Percentiles rank a stretch among this genome's conserved stretches.
phyloP scores from a whole-genome alignment of 2,329 filamentous ascomycete genomes.

The Penicillium sp. region DNA sequence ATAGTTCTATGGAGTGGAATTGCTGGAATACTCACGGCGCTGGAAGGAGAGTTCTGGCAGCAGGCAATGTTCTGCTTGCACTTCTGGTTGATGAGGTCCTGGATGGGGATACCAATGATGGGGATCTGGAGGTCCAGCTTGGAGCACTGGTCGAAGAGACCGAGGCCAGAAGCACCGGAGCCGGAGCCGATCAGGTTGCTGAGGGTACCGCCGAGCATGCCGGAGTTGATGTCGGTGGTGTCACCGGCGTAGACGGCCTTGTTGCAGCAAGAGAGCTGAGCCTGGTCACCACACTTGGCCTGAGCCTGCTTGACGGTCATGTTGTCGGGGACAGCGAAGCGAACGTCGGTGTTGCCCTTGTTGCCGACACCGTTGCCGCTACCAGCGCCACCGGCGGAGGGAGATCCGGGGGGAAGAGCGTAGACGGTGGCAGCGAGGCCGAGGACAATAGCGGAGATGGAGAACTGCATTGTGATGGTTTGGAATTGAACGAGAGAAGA shows the following conservation, averaged over 20 bases:
- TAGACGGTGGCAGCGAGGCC: conserved; percentile 35
- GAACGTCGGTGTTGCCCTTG: conserved; percentile 35
- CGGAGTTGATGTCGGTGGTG: conserved; percentile 32
- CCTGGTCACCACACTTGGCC: conserved; percentile 40
- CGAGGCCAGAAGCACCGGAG: conserved; percentile 34
- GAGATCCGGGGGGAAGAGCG: conserved; percentile 28
- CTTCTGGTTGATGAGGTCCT: conserved; percentile 39
- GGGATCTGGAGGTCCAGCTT: conserved; percentile 34
- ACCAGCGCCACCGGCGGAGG: conserved; percentile 22
- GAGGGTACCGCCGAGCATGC: conserved; percentile 35
- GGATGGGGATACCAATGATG: conserved; percentile 29
- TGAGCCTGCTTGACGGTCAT: conserved; percentile 39
- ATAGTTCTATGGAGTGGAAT: neutral
- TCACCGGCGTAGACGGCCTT: conserved; percentile 38
- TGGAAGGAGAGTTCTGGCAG: conserved; percentile 37
- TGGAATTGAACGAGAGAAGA: conserved; percentile 30
- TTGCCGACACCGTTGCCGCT: conserved; percentile 28
- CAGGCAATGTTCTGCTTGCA: conserved; percentile 44
- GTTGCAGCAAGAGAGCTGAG: conserved; percentile 42
- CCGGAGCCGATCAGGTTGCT: conserved; percentile 35
- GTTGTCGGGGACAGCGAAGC: conserved; percentile 33
- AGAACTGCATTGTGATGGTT: conserved; percentile 40
- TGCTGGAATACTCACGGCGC: conserved; percentile 24
- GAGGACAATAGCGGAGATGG: conserved; percentile 33
- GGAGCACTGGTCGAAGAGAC: conserved; percentile 44